Evolutionary conservation across 129 eudicot genomes (phyloP).

Genomic region (Flaveria brownii): DNA sequence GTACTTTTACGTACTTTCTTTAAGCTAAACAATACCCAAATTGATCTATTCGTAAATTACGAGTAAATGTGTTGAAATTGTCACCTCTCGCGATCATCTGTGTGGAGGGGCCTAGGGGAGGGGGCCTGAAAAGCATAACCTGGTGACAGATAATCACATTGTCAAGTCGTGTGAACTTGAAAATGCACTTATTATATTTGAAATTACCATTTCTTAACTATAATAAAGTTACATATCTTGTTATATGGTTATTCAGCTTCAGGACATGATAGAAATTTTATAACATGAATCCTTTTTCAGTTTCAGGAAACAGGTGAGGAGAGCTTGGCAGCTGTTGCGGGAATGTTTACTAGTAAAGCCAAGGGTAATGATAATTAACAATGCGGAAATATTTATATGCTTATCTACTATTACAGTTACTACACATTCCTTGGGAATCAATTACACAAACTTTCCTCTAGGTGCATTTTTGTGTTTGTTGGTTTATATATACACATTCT

Average conservation of each 20-base stretch:
- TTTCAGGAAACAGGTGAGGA: slow-evolving; percentile 93
- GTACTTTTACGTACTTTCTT: slow-evolving; percentile 22
- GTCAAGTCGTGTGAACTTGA: background rate
- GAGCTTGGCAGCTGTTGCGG: slow-evolving; percentile 99
- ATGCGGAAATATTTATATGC: slow-evolving; percentile 9
- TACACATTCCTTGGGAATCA: slow-evolving; percentile 13
- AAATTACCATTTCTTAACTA: background rate
- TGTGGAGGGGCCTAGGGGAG: slow-evolving; percentile 7
- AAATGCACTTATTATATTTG: background rate
- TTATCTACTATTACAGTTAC: background rate
- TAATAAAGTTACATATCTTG: slow-evolving; percentile 19
- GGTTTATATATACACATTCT: slow-evolving; percentile 4
- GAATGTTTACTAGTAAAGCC: slow-evolving; percentile 99
- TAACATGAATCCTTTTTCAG: slow-evolving; percentile 38
- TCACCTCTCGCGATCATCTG: slow-evolving; percentile 4
- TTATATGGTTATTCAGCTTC: slow-evolving; percentile 3
- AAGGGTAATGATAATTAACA: slow-evolving; percentile 55
- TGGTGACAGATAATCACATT: background rate
- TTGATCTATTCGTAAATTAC: background rate
- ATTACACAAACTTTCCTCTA: background rate
- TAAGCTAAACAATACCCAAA: background rate
- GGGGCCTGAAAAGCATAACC: background rate
- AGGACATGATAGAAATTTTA: background rate
- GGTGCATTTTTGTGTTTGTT: slow-evolving; percentile 12
- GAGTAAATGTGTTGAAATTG: slow-evolving; percentile 10